Base-by-base conservation (phyloP, 805 yeast genomes). In the Candida qinlingensis region DNA sequence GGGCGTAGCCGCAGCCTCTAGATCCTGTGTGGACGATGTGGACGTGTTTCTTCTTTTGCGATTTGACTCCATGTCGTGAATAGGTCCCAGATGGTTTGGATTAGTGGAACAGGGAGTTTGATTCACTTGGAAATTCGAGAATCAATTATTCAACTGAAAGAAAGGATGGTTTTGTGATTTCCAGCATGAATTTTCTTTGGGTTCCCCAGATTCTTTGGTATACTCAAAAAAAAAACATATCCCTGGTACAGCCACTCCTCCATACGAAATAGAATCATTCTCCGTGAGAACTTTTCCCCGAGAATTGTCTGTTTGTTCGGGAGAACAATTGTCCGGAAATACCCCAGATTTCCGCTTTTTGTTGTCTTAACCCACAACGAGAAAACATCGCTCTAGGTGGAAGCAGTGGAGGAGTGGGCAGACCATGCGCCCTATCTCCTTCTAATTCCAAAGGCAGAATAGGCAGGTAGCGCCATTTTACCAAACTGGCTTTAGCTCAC, bases 31-130 rank as follows among this genome's bases (percentile, higher is more conserved):
- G 13, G 46, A 31, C 3, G 45, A 28, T 8, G 29, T 30, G 25
- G 42, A 37, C 6, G 41, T 38, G 27, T 39, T 35, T 31, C 46
- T 30, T 37, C 46, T 42, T 28, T 42, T 45, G 27, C 39, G 39
- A 19, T 44, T 13, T 9, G 39, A 44, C 7, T 40, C 48, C 48
- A 44, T 44, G 28, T 36, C 11, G 7, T 7, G 26, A 7, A 8
- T 10, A 9, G 11, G n/a, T 19, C 6, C 30, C 34, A 31, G 8
- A 3, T 8, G 34, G 3, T 8, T 8, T 8, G 34, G 34, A 11
- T 8, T 31, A 11, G 34, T 31, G 11, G 11, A 31, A 8, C 11
- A 31, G 34, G 19, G 19, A 19, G 19, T 19, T 19, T 19, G 19
- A 19, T 2, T 19, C 19, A 19, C 19, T 19, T 19, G 19, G 19